Conservation (phyloP, 2,329 filamentous ascomycete species). For the Claviceps digitariae region DNA sequence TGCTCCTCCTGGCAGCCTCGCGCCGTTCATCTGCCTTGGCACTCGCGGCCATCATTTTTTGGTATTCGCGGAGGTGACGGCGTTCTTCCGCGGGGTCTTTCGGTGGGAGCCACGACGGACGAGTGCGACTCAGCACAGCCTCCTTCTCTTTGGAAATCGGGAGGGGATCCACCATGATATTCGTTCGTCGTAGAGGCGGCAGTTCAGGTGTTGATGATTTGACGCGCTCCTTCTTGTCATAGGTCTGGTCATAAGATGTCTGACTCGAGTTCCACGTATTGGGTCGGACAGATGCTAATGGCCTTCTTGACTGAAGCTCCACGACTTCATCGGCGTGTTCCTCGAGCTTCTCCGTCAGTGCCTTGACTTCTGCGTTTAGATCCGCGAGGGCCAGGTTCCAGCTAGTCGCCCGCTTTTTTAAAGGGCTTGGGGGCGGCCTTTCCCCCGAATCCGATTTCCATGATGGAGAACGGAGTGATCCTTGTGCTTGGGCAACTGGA, state of each 20-base stretch:
- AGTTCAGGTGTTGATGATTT: slow-evolving; percentile 57
- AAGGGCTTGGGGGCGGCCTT: slow-evolving; percentile 24
- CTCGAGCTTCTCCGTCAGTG: slow-evolving; percentile 67
- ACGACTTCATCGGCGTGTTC: slow-evolving; percentile 56
- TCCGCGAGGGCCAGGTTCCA: slow-evolving; percentile 60
- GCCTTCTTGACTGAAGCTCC: slow-evolving; percentile 20
- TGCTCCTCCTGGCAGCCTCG: slow-evolving; percentile 37
- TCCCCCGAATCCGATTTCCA: slow-evolving; percentile 35
- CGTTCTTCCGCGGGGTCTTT: slow-evolving; percentile 86
- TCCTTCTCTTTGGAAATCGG: slow-evolving; percentile 80
- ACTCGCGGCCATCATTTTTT: slow-evolving; percentile 63
- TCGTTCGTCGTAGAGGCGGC: slow-evolving; percentile 56
- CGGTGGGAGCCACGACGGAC: slow-evolving; percentile 73
- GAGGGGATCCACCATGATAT: slow-evolving; percentile 74
- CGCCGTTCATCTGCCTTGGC: slow-evolving; percentile 45
- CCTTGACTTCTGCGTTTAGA: slow-evolving; percentile 59
- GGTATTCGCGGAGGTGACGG: slow-evolving; percentile 73
- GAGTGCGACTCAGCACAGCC: slow-evolving; percentile 64
- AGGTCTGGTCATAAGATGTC: slow-evolving; percentile 18
- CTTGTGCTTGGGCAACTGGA: slow-evolving; percentile 42
- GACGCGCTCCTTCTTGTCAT: slow-evolving; percentile 38
- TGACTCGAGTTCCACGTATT: slow-evolving; percentile 27
- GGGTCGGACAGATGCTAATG: slow-evolving; percentile 18
- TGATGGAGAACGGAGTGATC: slow-evolving; percentile 43
- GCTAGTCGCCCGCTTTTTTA: slow-evolving; percentile 50